Percentiles rank a stretch among this genome's conserved stretches.
phyloP scores from a whole-genome alignment of 495 filamentous ascomycete species.

The Tuber indicum region DNA sequence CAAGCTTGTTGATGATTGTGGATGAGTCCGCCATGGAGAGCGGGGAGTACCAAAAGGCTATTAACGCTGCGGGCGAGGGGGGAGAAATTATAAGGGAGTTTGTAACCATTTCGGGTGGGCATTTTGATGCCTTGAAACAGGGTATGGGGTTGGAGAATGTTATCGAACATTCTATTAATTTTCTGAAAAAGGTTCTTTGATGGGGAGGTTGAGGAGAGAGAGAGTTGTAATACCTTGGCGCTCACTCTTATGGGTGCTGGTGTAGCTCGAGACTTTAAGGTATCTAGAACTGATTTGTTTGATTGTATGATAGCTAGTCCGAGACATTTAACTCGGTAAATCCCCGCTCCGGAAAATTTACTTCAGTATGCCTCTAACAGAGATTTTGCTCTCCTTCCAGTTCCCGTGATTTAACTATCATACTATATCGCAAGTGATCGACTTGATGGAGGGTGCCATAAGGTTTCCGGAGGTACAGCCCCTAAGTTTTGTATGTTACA shows the following conservation, averaged over 20 bases:
- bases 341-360: no score
- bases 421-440: no score
- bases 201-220: not conserved
- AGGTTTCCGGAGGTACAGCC: no score
- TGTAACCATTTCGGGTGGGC: not conserved
- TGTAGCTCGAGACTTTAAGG: no score
- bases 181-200: not conserved
- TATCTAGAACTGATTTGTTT: no score
- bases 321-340: no score
- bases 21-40: not conserved
- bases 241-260: not conserved
- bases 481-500: no score
- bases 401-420: no score
- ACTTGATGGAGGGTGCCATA: no score
- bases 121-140: constrained; percentile 4
- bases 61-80: not conserved
- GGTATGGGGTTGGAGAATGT: not conserved
- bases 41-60: not conserved
- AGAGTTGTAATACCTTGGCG: not conserved
- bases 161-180: not conserved
- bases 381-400: no score
- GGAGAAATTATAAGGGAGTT: constrained; percentile 7
- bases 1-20: constrained; percentile 26
- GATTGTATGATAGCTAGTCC: no score
- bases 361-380: no score